These are phyloP conservation scores for Phialemoniopsis sp. DNA, from an alignment of 2,329 filamentous ascomycete species.

Conservation along the genomic window DNA sequence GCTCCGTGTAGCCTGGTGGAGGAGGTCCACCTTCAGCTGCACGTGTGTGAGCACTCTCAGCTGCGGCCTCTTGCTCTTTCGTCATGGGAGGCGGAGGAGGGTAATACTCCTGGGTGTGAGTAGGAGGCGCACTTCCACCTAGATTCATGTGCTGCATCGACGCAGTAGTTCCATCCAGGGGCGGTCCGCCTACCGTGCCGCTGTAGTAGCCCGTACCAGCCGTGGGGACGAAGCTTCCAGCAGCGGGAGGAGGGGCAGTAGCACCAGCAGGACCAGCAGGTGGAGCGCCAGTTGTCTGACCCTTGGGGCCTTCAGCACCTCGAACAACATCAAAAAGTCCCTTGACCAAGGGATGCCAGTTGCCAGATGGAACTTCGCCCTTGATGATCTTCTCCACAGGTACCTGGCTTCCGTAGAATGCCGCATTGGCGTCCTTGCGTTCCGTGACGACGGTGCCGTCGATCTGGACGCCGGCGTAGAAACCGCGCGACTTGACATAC, in stretches of 20 bases:
- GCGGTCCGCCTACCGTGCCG: background rate
- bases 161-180: constrained; percentile 2
- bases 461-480: constrained; percentile 82
- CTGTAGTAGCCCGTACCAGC: background rate
- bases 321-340: constrained; percentile 28
- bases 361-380: constrained; percentile 30
- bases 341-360: constrained; percentile 26
- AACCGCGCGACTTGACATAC: constrained; percentile 84
- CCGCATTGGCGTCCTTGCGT: constrained; percentile 81
- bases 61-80: constrained; percentile 10
- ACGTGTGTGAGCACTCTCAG: constrained; percentile 15
- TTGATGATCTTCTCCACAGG: constrained; percentile 41
- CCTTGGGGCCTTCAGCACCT: constrained; percentile 23
- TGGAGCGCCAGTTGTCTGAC: background rate
- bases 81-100: constrained; percentile 1
- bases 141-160: constrained; percentile 9
- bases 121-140: constrained; percentile 1
- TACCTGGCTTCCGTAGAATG: constrained; percentile 69
- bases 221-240: background rate
- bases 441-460: constrained; percentile 86
- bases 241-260: background rate
- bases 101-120: no score
- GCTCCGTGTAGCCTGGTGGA: constrained; percentile 18
- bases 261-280: background rate
- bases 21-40: constrained; percentile 8